Evolutionary conservation across 2,329 filamentous ascomycete species (phyloP), one percentile per base, ranked within the genome.

Genomic region (Calonectria pteridis): DNA sequence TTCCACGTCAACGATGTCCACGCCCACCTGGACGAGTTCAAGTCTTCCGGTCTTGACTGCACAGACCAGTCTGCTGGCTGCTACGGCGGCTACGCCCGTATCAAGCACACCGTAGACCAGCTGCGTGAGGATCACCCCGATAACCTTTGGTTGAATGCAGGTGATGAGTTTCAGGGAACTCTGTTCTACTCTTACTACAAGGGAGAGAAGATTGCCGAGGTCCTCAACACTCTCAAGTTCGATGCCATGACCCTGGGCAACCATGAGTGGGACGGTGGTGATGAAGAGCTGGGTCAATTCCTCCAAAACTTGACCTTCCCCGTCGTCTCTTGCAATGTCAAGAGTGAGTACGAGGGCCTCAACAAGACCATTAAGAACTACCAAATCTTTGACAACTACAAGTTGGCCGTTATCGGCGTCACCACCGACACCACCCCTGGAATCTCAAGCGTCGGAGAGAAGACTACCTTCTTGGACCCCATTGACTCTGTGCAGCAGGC

Each of bases 1-100:
- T 93, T 93, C 84, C 92, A 93, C 81, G 88, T 93, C 86, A 93
- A 93, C 79, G 92, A 93, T 80, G 90, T 93, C 18, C 92, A 93
- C 81, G 89, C 92, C 18, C 92, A 93, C 80, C 85, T 93, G 23
- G 91, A 93, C 80, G 84, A 93, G 82, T 93, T 91, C 83, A 85
- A 88, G 33, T 87, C 88, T 18, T 90, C 90, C 0, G 92, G 92
- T 69, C 89, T 90, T 14, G 91, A 93, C 83, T 93, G 92, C 84
- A 89, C 87, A 0, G 83, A 87, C 31, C 88, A 90, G 0, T 83
- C 86, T 66, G 84, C 86, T 62, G 92, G 91, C 51, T 93, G 92
- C 83, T 92, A 87, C 72, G 92, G 92, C 31, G 92, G 92, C 35
- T 93, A 93, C 75, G 87, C 92, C 1, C 89, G 92, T 71, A 89